phyloP scores from a whole-genome alignment of 148 eudicot genomes.

The Limonium bicolor region DNA sequence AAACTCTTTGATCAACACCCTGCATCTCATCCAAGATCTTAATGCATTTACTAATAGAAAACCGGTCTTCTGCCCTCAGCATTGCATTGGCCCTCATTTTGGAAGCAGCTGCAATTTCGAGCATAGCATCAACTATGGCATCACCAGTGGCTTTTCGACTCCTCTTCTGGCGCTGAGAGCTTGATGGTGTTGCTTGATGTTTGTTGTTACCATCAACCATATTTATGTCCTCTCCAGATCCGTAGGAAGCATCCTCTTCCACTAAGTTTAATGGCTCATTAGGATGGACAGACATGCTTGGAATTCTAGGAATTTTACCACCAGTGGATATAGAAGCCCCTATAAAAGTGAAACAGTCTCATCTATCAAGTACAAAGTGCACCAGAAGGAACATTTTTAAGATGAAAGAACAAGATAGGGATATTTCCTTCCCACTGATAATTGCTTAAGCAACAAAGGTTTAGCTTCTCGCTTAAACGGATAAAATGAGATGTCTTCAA shows the following conservation, averaged over 20 bases:
- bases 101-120: constrained; percentile 6
- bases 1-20: not conserved
- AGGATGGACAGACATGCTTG: constrained; percentile 45
- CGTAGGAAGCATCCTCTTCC: constrained; percentile 19
- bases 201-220: not conserved
- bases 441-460: too few relatives aligned
- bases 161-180: not conserved
- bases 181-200: not conserved
- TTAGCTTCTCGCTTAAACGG: too few relatives aligned
- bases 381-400: too few relatives aligned
- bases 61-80: constrained; percentile 45
- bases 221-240: not conserved
- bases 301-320: constrained; percentile 17
- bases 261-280: not conserved
- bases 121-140: not conserved
- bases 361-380: too few relatives aligned
- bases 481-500: too few relatives aligned
- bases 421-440: too few relatives aligned
- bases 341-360: too few relatives aligned
- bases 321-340: too few relatives aligned
- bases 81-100: constrained; percentile 54
- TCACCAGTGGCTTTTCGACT: not conserved
- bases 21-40: constrained; percentile 54
- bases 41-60: constrained; percentile 60
- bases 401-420: too few relatives aligned